These are phyloP conservation scores for Vaccinium darrowii DNA, from an alignment of 148 eudicot genomes.

Conservation along the genomic window DNA sequence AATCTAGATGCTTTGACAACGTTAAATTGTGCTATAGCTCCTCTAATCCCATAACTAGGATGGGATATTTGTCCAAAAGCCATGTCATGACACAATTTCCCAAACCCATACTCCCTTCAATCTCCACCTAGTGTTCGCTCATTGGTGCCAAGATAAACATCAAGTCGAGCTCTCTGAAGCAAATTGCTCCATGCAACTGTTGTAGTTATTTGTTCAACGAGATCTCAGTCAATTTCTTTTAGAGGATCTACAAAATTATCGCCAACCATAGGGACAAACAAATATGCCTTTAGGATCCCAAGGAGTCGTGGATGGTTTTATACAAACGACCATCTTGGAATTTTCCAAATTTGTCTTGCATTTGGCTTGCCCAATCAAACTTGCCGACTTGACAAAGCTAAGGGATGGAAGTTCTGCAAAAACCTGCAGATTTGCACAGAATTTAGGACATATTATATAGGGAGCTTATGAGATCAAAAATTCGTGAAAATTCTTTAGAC, in stretches of 20 bases:
- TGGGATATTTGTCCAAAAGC: slow-evolving; percentile 86
- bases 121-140: slow-evolving; percentile 97
- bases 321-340: slow-evolving; percentile 96
- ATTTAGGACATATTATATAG: not conserved
- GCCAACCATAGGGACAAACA: slow-evolving; percentile 77
- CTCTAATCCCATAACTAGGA: slow-evolving; percentile 97
- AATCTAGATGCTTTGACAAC: slow-evolving; percentile 90
- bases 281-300: slow-evolving; percentile 98
- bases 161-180: slow-evolving; percentile 95
- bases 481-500: too few species aligned
- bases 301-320: slow-evolving; percentile 79
- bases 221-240: slow-evolving; percentile 79
- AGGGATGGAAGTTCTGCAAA: slow-evolving; percentile 96
- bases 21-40: slow-evolving; percentile 95
- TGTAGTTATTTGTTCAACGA: slow-evolving; percentile 48
- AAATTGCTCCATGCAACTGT: slow-evolving; percentile 88
- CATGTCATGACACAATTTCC: slow-evolving; percentile 86
- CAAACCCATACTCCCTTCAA: slow-evolving; percentile 94
- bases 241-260: slow-evolving; percentile 48
- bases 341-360: slow-evolving; percentile 91
- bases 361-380: slow-evolving; percentile 92
- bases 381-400: slow-evolving; percentile 74
- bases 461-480: too few species aligned
- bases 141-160: slow-evolving; percentile 96
- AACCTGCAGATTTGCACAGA: slow-evolving; percentile 50